Percentiles rank a stretch among this genome's conserved stretches.
These are phyloP conservation scores for Tetracladium marchalianum DNA, from an alignment of 495 filamentous ascomycete genomes.

Conservation along the genomic window DNA sequence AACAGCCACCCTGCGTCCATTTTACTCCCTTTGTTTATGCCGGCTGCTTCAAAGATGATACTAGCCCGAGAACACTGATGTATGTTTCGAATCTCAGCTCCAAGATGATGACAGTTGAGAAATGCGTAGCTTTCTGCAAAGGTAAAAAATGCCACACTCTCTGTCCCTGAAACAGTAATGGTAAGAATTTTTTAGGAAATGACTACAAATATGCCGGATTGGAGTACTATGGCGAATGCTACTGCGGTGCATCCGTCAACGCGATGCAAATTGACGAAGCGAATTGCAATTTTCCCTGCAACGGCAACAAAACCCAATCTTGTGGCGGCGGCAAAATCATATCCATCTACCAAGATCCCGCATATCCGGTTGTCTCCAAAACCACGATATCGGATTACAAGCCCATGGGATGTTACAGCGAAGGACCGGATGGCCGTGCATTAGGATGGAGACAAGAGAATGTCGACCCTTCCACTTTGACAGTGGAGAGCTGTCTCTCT, in stretches of 20 bases:
- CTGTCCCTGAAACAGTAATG: too few species aligned
- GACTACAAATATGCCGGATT: constrained; percentile 39
- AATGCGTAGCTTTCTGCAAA: constrained; percentile 37
- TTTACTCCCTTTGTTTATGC: constrained; percentile 37
- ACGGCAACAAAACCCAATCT: constrained; percentile 28
- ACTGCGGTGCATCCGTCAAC: constrained; percentile 32
- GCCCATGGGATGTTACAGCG: constrained; percentile 41
- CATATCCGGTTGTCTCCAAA: constrained; percentile 24
- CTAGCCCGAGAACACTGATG: constrained; percentile 22
- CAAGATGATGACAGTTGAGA: constrained; percentile 35
- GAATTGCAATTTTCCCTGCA: constrained; percentile 34
- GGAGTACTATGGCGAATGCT: constrained; percentile 41
- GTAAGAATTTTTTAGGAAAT: constrained; percentile 15
- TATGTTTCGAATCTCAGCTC: constrained; percentile 26
- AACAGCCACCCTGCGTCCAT: constrained; percentile 17
- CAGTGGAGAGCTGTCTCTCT: constrained; percentile 22
- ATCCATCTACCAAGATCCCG: constrained; percentile 38
- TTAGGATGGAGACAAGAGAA: constrained; percentile 31
- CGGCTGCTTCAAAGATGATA: constrained; percentile 33
- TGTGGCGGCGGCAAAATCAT: constrained; percentile 35
- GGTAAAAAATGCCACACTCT: constrained; percentile 11
- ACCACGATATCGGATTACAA: constrained; percentile 23
- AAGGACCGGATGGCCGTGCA: constrained; percentile 34
- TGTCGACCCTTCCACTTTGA: constrained; percentile 21
- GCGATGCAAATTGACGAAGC: constrained; percentile 21